A percentile compares a stretch with the other conserved stretches of the same genome.
Evolutionary conservation across 768 basidiomycete genomes (phyloP).

Genomic region (Macrolepiota albuminosa): DNA sequence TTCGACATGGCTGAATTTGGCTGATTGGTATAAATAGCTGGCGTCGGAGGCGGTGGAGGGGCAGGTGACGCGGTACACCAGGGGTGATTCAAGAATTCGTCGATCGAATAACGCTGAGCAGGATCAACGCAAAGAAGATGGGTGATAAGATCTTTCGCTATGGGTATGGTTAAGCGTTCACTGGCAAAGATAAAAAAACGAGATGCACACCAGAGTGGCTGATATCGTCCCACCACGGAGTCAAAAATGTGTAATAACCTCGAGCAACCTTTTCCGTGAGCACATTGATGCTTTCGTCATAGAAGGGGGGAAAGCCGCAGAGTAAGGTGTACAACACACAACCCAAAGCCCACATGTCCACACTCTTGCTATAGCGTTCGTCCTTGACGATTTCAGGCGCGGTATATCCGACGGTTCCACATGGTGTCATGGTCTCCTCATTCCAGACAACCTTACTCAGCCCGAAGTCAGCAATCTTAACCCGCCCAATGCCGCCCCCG

Average conservation of each 20-base stretch:
- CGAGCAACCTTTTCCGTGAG: constrained; percentile 97
- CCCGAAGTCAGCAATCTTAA: constrained; percentile 99
- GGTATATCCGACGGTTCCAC: constrained; percentile 99
- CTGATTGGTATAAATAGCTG: constrained; percentile 39
- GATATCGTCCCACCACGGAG: constrained; percentile 99
- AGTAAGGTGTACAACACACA: constrained; percentile 98
- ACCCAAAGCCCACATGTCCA: constrained; percentile 99
- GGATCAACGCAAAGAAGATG: constrained; percentile 96
- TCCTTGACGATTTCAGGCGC: constrained; percentile 99
- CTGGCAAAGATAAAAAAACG: background rate
- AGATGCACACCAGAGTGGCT: constrained; percentile 59
- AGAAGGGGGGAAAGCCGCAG: constrained; percentile 97
- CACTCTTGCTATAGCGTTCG: constrained; percentile 92
- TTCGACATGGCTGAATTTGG: constrained; percentile 26
- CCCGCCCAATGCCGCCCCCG: constrained; percentile 94
- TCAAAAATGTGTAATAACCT: constrained; percentile 97
- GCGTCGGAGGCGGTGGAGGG: constrained; percentile 63
- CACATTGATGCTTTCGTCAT: constrained; percentile 97
- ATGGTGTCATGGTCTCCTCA: constrained; percentile 98
- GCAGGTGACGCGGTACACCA: constrained; percentile 80
- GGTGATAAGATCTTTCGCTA: constrained; percentile 93
- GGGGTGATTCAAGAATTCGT: constrained; percentile 94
- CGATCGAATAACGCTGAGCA: constrained; percentile 92
- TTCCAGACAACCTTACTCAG: constrained; percentile 98
- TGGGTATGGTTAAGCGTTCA: background rate